A percentile compares a stretch with the other conserved stretches of the same genome.
phyloP scores from a whole-genome alignment of 2,329 filamentous ascomycete genomes.

The Gnomoniopsis sp. region DNA sequence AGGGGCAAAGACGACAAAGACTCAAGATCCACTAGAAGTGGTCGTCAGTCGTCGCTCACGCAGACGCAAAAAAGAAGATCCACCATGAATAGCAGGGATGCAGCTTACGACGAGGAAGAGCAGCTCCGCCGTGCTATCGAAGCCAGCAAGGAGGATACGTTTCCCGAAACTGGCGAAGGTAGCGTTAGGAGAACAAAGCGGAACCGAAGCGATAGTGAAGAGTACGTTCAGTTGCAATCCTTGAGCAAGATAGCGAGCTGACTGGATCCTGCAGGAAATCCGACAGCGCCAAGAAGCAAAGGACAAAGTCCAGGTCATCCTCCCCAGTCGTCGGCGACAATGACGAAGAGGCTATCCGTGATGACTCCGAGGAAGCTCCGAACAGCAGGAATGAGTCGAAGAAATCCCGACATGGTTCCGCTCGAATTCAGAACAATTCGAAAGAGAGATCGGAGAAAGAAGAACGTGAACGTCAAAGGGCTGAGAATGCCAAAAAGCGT shows the following conservation, averaged over 20 bases:
- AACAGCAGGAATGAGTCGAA: constrained; percentile 51
- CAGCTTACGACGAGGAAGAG: constrained; percentile 93
- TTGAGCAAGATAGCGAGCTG: constrained; percentile 15
- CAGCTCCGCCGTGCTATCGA: constrained; percentile 86
- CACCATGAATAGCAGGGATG: constrained; percentile 95
- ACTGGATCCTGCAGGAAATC: constrained; percentile 55
- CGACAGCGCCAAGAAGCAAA: constrained; percentile 72
- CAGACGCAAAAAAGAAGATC: constrained; percentile 78
- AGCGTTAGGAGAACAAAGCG: constrained; percentile 71
- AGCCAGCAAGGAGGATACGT: constrained; percentile 83
- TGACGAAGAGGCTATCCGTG: constrained; percentile 41
- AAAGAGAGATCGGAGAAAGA: constrained; percentile 62
- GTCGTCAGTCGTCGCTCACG: constrained; percentile 45
- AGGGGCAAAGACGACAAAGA: constrained; percentile 44
- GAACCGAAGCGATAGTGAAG: constrained; percentile 86
- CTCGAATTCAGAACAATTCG: constrained; percentile 47
- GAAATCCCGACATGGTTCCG: constrained; percentile 53
- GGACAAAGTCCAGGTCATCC: constrained; percentile 73
- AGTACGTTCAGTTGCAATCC: constrained; percentile 57
- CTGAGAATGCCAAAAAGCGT: constrained; percentile 73
- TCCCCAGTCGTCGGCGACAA: constrained; percentile 51
- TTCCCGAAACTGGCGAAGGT: constrained; percentile 49
- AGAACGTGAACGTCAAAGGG: constrained; percentile 70
- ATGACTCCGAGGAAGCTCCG: constrained; percentile 71
- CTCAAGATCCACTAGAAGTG: constrained; percentile 40